Evolutionary conservation across 352 stramenopile species (phyloP).

Genomic region (Stramenopiles sp.): DNA sequence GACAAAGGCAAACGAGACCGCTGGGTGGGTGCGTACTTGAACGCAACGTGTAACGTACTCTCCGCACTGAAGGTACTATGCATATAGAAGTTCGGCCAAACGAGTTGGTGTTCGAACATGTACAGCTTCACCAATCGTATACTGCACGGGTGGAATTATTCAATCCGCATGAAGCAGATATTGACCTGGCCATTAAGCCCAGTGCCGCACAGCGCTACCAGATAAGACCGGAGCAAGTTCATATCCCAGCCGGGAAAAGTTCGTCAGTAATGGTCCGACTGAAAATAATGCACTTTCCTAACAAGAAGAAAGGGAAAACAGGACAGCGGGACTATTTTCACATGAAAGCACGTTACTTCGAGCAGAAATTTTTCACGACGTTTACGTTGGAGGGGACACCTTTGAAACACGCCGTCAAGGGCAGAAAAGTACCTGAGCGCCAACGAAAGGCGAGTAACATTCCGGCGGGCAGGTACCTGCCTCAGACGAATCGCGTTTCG

Average conservation of each 20-base stretch:
- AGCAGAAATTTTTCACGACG: neutral
- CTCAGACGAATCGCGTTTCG: too few species aligned
- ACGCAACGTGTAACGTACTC: too few species aligned
- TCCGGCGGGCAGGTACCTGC: neutral
- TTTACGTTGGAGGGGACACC: neutral
- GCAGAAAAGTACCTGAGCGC: neutral
- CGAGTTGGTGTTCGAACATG: neutral
- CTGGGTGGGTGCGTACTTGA: too few species aligned
- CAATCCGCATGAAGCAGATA: neutral
- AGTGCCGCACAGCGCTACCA: neutral
- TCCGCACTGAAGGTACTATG: too few species aligned
- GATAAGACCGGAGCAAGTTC: neutral
- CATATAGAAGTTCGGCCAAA: neutral
- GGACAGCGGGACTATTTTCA: neutral
- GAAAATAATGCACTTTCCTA: conserved; percentile 3
- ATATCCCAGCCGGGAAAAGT: neutral
- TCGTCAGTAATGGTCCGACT: neutral
- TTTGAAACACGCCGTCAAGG: too few species aligned
- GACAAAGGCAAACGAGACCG: too few species aligned
- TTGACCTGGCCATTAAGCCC: neutral
- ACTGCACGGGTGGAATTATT: neutral
- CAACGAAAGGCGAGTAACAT: neutral
- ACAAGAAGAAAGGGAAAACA: neutral
- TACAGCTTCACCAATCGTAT: neutral
- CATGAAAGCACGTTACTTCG: conserved; percentile 1